phyloP scores from a whole-genome alignment of 2,329 filamentous ascomycete genomes.

The Diaporthe destruens region DNA sequence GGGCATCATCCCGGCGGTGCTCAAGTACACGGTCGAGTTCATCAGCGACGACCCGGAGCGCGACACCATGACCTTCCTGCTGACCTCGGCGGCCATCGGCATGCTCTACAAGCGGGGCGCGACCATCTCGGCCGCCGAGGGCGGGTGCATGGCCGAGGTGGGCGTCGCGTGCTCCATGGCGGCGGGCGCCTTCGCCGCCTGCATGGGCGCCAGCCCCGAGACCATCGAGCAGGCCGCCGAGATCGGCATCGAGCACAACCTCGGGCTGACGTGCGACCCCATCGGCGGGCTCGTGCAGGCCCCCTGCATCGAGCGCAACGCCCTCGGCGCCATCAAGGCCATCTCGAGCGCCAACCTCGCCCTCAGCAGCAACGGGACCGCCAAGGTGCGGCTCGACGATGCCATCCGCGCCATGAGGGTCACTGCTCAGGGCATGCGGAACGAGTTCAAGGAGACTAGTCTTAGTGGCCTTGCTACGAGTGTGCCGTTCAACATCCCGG shows the following conservation, averaged over 20 bases:
- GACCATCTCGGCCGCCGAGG: constrained; percentile 64
- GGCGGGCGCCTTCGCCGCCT: constrained; percentile 63
- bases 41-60: constrained; percentile 63
- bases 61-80: constrained; percentile 62
- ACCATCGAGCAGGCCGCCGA: constrained; percentile 65
- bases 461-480: constrained; percentile 64
- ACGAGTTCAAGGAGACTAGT: constrained; percentile 67
- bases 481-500: constrained; percentile 63
- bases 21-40: constrained; percentile 64
- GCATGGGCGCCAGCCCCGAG: constrained; percentile 64
- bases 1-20: constrained; percentile 63
- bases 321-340: constrained; percentile 63
- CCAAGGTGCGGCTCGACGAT: constrained; percentile 63
- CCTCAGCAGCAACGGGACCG: constrained; percentile 59
- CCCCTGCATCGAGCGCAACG: constrained; percentile 65
- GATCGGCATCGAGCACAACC: constrained; percentile 66
- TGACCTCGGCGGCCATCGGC: constrained; percentile 63
- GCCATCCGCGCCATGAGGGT: constrained; percentile 64
- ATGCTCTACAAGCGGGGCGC: constrained; percentile 67
- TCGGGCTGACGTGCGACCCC: constrained; percentile 63
- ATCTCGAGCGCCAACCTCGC: constrained; percentile 64
- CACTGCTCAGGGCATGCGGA: constrained; percentile 64
- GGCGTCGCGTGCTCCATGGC: constrained; percentile 66
- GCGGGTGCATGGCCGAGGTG: constrained; percentile 67
- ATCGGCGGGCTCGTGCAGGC: constrained; percentile 64